phyloP scores from a whole-genome alignment of 1,284 basidiomycete genomes.

The Malassezia slooffiae region DNA sequence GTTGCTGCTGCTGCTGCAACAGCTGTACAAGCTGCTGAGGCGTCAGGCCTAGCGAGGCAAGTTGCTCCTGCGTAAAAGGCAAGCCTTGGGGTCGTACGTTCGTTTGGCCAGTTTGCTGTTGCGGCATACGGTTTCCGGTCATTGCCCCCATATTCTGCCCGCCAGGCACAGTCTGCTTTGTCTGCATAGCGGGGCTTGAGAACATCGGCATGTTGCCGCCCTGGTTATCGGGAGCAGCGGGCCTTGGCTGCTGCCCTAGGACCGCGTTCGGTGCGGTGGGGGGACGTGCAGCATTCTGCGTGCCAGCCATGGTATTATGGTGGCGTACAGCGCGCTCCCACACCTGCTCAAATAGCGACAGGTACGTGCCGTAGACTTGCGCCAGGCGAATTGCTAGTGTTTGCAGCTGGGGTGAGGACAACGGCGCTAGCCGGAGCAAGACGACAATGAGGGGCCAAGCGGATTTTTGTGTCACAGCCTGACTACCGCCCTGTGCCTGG shows the following conservation, averaged over 20 bases:
- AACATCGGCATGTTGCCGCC: too few species aligned
- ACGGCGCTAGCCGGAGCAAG: slow-evolving; percentile 27
- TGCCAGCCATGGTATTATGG: slow-evolving; percentile 27
- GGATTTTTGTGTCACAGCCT: slow-evolving; percentile 30
- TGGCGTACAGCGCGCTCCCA: slow-evolving; percentile 40
- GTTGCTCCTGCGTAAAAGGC: slow-evolving; percentile 22
- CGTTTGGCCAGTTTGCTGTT: slow-evolving; percentile 11
- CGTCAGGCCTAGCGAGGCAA: slow-evolving; percentile 22
- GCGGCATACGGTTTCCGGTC: too few species aligned
- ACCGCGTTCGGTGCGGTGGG: too few species aligned
- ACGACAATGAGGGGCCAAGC: slow-evolving; percentile 34
- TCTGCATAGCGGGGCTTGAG: too few species aligned
- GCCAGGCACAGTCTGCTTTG: too few species aligned
- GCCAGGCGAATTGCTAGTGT: slow-evolving; percentile 24
- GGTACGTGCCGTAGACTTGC: slow-evolving; percentile 27
- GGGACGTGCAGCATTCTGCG: slow-evolving; percentile 1
- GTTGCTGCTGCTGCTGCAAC: slow-evolving; percentile 18
- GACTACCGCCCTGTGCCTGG: slow-evolving; percentile 35
- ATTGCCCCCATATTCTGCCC: too few species aligned
- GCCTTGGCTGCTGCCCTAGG: too few species aligned
- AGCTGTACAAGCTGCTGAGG: slow-evolving; percentile 29
- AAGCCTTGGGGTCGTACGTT: slow-evolving; percentile 8
- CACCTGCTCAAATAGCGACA: slow-evolving; percentile 37
- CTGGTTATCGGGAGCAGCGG: too few species aligned
- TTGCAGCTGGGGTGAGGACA: slow-evolving; percentile 27